These are phyloP conservation scores for Naganishia sp. DNA, from an alignment of 1,284 basidiomycete genomes.

Conservation along the genomic window DNA sequence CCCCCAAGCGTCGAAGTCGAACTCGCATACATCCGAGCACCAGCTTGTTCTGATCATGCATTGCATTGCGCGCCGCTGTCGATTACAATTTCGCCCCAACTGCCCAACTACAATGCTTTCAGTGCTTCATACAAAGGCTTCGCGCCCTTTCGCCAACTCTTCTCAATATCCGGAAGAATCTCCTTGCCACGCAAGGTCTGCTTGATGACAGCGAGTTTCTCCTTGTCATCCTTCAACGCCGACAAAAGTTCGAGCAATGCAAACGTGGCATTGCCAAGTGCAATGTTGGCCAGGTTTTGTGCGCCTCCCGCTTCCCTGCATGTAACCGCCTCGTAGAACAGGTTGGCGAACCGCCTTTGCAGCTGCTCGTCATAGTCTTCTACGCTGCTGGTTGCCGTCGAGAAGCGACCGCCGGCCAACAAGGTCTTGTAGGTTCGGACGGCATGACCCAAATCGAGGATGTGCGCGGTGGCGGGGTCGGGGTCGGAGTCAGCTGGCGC, in stretches of 20 bases:
- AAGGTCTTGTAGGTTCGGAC: slow-evolving; percentile 80
- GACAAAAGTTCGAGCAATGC: slow-evolving; percentile 75
- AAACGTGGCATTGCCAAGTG: slow-evolving; percentile 70
- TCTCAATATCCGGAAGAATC: slow-evolving; percentile 46
- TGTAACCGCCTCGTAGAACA: slow-evolving; percentile 61
- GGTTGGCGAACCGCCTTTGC: slow-evolving; percentile 62
- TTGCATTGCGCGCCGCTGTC: background rate
- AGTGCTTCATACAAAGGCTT: slow-evolving; percentile 48
- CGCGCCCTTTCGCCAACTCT: slow-evolving; percentile 50
- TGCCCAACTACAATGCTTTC: slow-evolving; percentile 26
- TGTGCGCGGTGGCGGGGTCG: slow-evolving; percentile 58
- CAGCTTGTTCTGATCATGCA: background rate
- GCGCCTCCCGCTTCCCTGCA: slow-evolving; percentile 49
- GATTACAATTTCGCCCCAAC: background rate
- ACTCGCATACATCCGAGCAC: too few relatives aligned
- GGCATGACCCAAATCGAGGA: slow-evolving; percentile 74
- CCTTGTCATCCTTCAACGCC: slow-evolving; percentile 59
- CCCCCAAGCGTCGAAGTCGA: too few relatives aligned
- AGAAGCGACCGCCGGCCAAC: slow-evolving; percentile 84
- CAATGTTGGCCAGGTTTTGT: slow-evolving; percentile 60
- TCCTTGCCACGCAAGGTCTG: slow-evolving; percentile 61
- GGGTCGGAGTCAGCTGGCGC: slow-evolving; percentile 51
- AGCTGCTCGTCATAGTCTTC: slow-evolving; percentile 60
- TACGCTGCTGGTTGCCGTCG: slow-evolving; percentile 62
- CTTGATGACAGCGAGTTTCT: slow-evolving; percentile 58